Evolutionary conservation across 805 yeast genomes (phyloP).

Genomic region (Komagataella phaffii): DNA sequence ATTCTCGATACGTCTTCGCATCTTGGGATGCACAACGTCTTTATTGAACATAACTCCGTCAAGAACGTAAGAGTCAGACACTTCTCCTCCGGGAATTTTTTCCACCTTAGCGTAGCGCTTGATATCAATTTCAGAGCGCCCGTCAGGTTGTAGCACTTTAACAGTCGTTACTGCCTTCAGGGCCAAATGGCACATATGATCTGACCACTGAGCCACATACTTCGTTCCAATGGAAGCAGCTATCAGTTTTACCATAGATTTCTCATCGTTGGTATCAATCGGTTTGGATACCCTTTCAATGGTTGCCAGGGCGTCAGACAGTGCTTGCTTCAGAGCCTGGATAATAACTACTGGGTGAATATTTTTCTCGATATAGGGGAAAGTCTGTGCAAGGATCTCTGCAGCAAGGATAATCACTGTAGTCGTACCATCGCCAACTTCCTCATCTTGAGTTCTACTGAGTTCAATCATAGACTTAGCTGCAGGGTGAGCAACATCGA

Average conservation of each 20-base stretch:
- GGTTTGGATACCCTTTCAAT: conserved; percentile 75
- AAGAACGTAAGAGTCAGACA: conserved; percentile 75
- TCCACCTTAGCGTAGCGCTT: conserved; percentile 90
- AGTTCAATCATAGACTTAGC: conserved; percentile 98
- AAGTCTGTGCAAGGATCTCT: conserved; percentile 89
- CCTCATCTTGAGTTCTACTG: conserved; percentile 95
- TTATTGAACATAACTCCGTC: conserved; percentile 90
- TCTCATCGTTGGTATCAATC: conserved; percentile 73
- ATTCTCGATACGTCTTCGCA: conserved; percentile 80
- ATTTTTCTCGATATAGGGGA: conserved; percentile 87
- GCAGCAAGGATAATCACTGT: conserved; percentile 96
- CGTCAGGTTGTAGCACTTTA: conserved; percentile 41
- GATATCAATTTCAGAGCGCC: conserved; percentile 68
- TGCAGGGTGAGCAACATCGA: conserved; percentile 96
- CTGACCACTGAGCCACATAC: conserved; percentile 83
- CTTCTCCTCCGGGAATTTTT: conserved; percentile 97
- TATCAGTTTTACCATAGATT: conserved; percentile 76
- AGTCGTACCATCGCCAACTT: conserved; percentile 97
- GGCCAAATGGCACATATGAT: conserved; percentile 81
- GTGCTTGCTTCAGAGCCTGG: conserved; percentile 84
- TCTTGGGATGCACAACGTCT: conserved; percentile 97
- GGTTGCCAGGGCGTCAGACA: conserved; percentile 80
- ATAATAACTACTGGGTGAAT: conserved; percentile 96
- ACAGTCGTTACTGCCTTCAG: conserved; percentile 83
- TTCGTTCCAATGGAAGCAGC: conserved; percentile 93